Evolutionary conservation across 1,139 yeast species (phyloP).

Genomic region (Hyphopichia fennica): DNA sequence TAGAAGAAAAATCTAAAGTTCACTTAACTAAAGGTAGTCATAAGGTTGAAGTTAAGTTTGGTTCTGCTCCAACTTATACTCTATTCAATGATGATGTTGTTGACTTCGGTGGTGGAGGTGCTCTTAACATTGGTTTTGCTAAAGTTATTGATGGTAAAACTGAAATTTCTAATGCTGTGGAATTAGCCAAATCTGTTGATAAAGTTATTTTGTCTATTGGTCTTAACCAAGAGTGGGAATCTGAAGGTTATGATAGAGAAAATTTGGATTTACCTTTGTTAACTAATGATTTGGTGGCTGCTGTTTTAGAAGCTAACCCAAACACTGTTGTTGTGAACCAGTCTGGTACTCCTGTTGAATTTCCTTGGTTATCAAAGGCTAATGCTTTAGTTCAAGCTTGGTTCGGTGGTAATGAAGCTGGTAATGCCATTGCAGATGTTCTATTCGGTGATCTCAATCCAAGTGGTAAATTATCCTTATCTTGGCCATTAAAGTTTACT

Average conservation of each 20-base stretch:
- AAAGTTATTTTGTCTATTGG: slow-evolving; percentile 47
- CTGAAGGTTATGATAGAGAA: slow-evolving; percentile 37
- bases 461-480: slow-evolving; percentile 30
- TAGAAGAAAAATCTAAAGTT: slow-evolving; percentile 40
- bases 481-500: slow-evolving; percentile 46
- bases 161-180: slow-evolving; percentile 27
- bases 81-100: slow-evolving; percentile 12
- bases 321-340: slow-evolving; percentile 58
- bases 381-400: slow-evolving; percentile 52
- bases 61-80: slow-evolving; percentile 46
- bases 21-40: slow-evolving; percentile 41
- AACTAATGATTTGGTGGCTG: slow-evolving; percentile 47
- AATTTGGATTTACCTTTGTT: slow-evolving; percentile 45
- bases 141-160: slow-evolving; percentile 16
- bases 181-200: slow-evolving; percentile 29
- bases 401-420: slow-evolving; percentile 37
- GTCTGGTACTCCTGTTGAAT: slow-evolving; percentile 61
- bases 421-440: slow-evolving; percentile 24
- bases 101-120: slow-evolving; percentile 28
- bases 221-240: slow-evolving; percentile 37
- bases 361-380: slow-evolving; percentile 55
- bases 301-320: slow-evolving; percentile 47
- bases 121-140: slow-evolving; percentile 30
- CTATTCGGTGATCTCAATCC: slow-evolving; percentile 26
- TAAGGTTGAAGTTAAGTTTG: slow-evolving; percentile 46